Evolutionary conservation across 179 eudicot genomes (phyloP).

Genomic region (Beta corolliflora): DNA sequence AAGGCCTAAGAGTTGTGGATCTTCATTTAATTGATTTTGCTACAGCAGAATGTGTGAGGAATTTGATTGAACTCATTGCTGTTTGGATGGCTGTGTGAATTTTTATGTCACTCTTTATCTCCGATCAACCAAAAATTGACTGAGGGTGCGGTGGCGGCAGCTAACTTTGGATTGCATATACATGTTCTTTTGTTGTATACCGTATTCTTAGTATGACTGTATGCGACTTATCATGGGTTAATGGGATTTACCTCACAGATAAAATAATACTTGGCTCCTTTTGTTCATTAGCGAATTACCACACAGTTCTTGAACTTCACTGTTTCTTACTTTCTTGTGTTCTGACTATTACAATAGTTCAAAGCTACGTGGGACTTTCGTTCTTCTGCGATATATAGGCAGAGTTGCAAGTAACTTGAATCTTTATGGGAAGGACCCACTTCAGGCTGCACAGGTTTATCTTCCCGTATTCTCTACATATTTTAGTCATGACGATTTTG

Average conservation of each 20-base stretch:
- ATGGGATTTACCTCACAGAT: not conserved
- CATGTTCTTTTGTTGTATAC: not conserved
- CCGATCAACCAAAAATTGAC: not conserved
- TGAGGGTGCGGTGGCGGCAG: not conserved
- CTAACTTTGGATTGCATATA: not conserved
- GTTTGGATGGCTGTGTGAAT: not conserved
- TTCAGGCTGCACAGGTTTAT: conserved; percentile 65
- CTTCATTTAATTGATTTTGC: not conserved
- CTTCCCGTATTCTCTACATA: not conserved
- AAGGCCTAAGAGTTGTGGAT: not conserved
- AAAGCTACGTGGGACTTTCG: conserved; percentile 55
- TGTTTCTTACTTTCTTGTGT: not conserved
- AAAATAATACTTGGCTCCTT: not conserved
- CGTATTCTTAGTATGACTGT: not conserved
- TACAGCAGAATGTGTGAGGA: not conserved
- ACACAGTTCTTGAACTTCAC: too few species aligned
- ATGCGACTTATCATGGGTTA: not conserved
- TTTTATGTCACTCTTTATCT: not conserved
- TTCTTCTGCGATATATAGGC: conserved; percentile 69
- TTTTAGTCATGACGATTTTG: not conserved
- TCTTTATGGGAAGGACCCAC: conserved; percentile 58
- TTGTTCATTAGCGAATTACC: too few species aligned
- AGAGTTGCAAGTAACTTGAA: conserved; percentile 42
- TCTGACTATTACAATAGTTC: conserved; percentile 22
- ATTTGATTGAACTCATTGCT: conserved; percentile 1